These are phyloP conservation scores for Phytophthora foliorum DNA, from an alignment of 352 stramenopile genomes.

Conservation along the genomic window DNA sequence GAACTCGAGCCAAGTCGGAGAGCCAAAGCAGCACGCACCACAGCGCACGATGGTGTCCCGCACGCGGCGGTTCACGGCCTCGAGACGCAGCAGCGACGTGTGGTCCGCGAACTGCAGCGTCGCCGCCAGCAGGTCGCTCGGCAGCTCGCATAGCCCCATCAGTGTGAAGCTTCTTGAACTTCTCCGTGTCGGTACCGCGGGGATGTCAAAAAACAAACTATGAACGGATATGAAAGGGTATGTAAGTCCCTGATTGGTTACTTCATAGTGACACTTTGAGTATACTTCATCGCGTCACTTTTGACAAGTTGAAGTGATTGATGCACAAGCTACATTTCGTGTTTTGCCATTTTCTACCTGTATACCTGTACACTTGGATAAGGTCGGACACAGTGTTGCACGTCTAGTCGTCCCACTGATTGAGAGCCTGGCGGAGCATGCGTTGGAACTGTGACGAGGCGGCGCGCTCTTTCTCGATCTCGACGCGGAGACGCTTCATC, in stretches of 20 bases:
- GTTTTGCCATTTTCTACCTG: conserved; percentile 4
- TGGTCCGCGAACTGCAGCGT: conserved; percentile 55
- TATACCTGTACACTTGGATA: conserved; percentile 7
- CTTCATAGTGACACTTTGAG: background rate
- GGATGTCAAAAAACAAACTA: no score
- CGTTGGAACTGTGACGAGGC: conserved; percentile 63
- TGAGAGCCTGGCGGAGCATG: conserved; percentile 67
- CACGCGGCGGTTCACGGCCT: conserved; percentile 25
- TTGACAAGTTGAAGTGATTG: conserved; percentile 14
- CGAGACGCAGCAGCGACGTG: conserved; percentile 43
- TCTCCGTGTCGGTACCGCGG: background rate
- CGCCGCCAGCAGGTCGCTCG: conserved; percentile 48
- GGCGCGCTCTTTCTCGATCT: conserved; percentile 63
- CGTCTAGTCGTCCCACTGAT: conserved; percentile 50
- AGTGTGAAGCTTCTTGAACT: conserved; percentile 28
- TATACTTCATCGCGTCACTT: background rate
- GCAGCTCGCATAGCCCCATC: conserved; percentile 44
- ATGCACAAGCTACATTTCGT: background rate
- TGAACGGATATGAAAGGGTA: no score
- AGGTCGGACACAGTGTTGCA: background rate
- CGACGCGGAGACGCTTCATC: conserved; percentile 58
- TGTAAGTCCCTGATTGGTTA: no score
- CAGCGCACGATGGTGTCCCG: conserved; percentile 29
- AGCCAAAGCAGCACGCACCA: conserved; percentile 7
- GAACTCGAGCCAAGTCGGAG: background rate